These are phyloP conservation scores for Aspergillus chevalieri DNA, from an alignment of 2,329 filamentous ascomycete genomes.

Conservation along the genomic window DNA sequence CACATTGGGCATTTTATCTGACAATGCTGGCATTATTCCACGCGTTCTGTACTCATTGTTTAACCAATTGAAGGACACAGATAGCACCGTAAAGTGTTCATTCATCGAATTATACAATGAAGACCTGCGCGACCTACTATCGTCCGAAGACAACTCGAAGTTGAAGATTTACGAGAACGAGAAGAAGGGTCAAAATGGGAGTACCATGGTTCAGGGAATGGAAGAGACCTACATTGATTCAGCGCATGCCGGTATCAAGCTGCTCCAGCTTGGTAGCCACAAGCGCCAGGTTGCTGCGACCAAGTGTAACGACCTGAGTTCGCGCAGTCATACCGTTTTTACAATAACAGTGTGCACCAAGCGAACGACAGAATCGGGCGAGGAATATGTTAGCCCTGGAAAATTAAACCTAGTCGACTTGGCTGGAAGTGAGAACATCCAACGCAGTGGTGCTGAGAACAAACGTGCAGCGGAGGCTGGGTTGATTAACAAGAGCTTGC, in stretches of 20 bases:
- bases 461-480: conserved; percentile 94
- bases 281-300: conserved; percentile 97
- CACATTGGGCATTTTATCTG: conserved; percentile 74
- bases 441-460: conserved; percentile 93
- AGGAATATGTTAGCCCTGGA: conserved; percentile 83
- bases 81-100: conserved; percentile 91
- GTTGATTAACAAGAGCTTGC: conserved; percentile 93
- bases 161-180: conserved; percentile 90
- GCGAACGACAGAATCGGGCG: conserved; percentile 70
- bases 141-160: conserved; percentile 73
- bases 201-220: conserved; percentile 93
- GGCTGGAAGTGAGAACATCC: conserved; percentile 95
- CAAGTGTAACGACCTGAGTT: conserved; percentile 98
- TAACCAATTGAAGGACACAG: conserved; percentile 71
- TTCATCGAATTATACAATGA: conserved; percentile 99
- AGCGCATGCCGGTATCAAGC: conserved; percentile 76
- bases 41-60: conserved; percentile 84
- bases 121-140: conserved; percentile 83
- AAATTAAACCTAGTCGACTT: conserved; percentile 96
- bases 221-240: conserved; percentile 89
- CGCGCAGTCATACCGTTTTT: conserved; percentile 94
- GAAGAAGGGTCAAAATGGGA: conserved; percentile 68
- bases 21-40: conserved; percentile 91
- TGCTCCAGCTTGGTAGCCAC: conserved; percentile 81
- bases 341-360: conserved; percentile 91